These are phyloP conservation scores for Agarophyton chilense DNA, from an alignment of 23 red algal genomes.

Conservation along the genomic window DNA sequence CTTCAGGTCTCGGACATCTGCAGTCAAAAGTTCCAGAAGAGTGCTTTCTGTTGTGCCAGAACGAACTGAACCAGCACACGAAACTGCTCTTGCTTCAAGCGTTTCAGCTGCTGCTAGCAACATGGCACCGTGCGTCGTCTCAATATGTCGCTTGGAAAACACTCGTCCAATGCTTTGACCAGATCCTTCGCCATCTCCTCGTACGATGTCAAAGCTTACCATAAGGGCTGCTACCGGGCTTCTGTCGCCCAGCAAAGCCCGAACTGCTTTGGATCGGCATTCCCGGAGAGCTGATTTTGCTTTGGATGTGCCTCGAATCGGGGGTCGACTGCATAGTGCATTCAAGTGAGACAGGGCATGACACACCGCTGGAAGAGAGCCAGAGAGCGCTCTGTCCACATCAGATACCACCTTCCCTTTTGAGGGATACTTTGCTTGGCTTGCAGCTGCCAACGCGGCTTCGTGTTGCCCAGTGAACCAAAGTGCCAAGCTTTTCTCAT, in stretches of 20 bases:
- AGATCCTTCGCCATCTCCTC: not conserved
- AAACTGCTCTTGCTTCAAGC: slow-evolving; percentile 22
- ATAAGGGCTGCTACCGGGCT: slow-evolving; percentile 51
- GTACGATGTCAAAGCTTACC: slow-evolving; percentile 24
- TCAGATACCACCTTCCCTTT: not conserved
- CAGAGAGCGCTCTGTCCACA: not conserved
- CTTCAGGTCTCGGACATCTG: slow-evolving; percentile 31
- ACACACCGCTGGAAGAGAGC: slow-evolving; percentile 41
- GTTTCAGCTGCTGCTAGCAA: slow-evolving; percentile 43
- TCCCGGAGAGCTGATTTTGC: not conserved
- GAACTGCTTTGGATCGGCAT: slow-evolving; percentile 50
- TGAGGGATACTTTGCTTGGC: slow-evolving; percentile 32
- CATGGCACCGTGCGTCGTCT: slow-evolving; percentile 12
- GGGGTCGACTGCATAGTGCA: slow-evolving; percentile 49
- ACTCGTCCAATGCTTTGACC: not conserved
- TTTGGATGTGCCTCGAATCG: slow-evolving; percentile 23
- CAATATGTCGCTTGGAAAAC: slow-evolving; percentile 25
- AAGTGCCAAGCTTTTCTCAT: slow-evolving; percentile 67
- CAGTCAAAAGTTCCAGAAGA: slow-evolving; percentile 5
- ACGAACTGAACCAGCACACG: slow-evolving; percentile 31
- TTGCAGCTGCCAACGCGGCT: slow-evolving; percentile 34
- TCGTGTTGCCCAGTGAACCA: slow-evolving; percentile 66
- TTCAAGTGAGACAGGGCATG: slow-evolving; percentile 42
- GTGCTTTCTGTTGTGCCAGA: slow-evolving; percentile 34
- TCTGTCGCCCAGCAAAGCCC: slow-evolving; percentile 35